Percentiles rank a stretch among this genome's conserved stretches.
phyloP scores from a whole-genome alignment of 768 basidiomycete genomes.

The Rickenella mellea region DNA sequence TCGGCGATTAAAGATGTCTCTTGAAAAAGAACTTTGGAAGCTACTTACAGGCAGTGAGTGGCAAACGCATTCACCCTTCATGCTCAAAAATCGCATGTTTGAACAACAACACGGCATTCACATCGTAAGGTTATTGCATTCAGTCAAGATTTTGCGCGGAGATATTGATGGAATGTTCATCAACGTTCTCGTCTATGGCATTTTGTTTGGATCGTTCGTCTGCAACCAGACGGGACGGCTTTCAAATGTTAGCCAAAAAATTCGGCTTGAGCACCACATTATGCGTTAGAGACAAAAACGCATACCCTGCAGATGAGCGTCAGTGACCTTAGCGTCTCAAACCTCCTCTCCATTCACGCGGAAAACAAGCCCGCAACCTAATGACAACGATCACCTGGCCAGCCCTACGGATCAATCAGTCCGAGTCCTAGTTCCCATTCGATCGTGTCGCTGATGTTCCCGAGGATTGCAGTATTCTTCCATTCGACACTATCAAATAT shows the following conservation, averaged over 20 bases:
- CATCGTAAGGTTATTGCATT: no score
- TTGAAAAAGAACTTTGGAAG: no score
- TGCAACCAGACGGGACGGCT: constrained; percentile 52
- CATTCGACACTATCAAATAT: constrained; percentile 77
- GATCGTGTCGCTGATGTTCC: constrained; percentile 31
- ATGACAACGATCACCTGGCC: constrained; percentile 42
- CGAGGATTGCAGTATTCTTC: constrained; percentile 50
- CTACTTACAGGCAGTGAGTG: no score
- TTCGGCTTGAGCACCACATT: neutral
- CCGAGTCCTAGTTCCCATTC: constrained; percentile 44
- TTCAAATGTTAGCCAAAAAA: neutral
- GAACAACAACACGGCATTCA: no score
- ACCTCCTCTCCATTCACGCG: constrained; percentile 39
- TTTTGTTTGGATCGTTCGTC: no score
- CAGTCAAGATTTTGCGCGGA: no score
- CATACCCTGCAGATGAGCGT: constrained; percentile 64
- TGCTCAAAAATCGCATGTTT: no score
- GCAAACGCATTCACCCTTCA: no score
- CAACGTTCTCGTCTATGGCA: no score
- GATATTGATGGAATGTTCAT: no score
- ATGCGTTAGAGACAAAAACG: neutral
- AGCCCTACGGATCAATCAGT: constrained; percentile 44
- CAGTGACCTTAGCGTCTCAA: constrained; percentile 40
- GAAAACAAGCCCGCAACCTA: constrained; percentile 40
- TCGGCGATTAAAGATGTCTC: no score